Conservation (phyloP, 2,329 filamentous ascomycete species). For the Diaporthe sp. region DNA sequence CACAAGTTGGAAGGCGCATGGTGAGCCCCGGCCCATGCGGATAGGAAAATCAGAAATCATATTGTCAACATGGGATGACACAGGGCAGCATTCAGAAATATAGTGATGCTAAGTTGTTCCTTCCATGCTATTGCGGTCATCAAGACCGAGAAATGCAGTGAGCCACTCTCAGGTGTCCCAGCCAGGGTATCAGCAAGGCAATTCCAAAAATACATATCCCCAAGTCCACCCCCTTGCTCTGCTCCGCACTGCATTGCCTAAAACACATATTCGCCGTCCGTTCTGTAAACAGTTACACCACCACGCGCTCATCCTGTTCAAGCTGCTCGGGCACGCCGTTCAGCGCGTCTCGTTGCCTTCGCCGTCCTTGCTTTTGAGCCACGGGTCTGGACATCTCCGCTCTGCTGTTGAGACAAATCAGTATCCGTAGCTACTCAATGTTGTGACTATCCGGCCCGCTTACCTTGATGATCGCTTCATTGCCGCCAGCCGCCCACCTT, state of each 20-base stretch:
- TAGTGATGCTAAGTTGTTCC: neutral
- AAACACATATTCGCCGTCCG: too few relatives aligned
- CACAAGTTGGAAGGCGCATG: too few relatives aligned
- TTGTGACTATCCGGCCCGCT: neutral
- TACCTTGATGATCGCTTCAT: neutral
- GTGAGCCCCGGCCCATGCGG: too few relatives aligned
- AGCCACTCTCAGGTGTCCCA: neutral
- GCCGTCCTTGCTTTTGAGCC: neutral
- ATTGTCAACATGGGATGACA: neutral
- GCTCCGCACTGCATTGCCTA: too few relatives aligned
- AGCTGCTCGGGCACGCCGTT: constrained; percentile 1
- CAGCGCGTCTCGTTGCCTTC: constrained; percentile 4
- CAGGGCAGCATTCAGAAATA: neutral
- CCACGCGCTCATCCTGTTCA: neutral
- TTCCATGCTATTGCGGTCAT: neutral
- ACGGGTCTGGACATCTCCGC: neutral
- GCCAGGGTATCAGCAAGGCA: constrained; percentile 7
- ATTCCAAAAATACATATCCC: neutral
- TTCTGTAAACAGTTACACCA: too few relatives aligned
- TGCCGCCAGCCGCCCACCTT: neutral
- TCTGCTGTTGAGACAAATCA: neutral
- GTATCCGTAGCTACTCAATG: neutral
- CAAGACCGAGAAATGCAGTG: too few relatives aligned
- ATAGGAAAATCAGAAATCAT: neutral
- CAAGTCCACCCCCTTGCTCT: neutral